Evolutionary conservation across 2,329 filamentous ascomycete species (phyloP).

Genomic region (Diaporthe sp.): DNA sequence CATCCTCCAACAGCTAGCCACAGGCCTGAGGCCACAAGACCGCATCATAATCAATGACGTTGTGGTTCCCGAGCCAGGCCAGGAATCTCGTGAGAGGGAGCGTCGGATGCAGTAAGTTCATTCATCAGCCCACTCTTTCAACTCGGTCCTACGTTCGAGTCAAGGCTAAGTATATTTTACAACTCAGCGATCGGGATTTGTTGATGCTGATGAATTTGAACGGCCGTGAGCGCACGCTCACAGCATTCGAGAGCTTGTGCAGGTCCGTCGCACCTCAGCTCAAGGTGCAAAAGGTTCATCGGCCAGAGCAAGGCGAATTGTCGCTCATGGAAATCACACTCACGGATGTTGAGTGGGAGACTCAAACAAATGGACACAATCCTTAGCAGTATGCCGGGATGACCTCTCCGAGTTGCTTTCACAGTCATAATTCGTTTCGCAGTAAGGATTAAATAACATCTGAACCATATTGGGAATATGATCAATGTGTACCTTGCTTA

Average conservation of each 20-base stretch:
- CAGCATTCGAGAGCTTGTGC: not conserved
- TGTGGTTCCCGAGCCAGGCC: constrained; percentile 16
- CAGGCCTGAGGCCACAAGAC: not conserved
- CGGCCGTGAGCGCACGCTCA: not conserved
- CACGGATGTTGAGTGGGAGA: not conserved
- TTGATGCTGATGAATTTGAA: constrained; percentile 20
- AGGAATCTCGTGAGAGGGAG: constrained; percentile 12
- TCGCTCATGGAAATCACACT: constrained; percentile 11
- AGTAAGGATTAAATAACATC: not conserved
- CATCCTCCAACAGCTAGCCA: constrained; percentile 2
- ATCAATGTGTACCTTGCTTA: not conserved
- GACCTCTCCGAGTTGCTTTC: not conserved
- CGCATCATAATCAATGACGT: constrained; percentile 24
- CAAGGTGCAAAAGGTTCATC: constrained; percentile 3
- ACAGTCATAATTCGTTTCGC: not conserved
- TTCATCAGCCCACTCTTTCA: not conserved
- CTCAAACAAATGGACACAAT: not conserved
- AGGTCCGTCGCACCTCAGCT: not conserved
- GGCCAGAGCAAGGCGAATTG: constrained; percentile 3
- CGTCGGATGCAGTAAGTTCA: constrained; percentile 13
- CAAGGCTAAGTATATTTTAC: not conserved
- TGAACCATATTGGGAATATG: not conserved
- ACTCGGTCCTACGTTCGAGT: not conserved
- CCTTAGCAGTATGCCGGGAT: not conserved
- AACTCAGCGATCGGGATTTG: constrained; percentile 4